Percentiles rank a stretch among this genome's conserved stretches.
phyloP scores from a whole-genome alignment of 768 basidiomycete genomes.

The Suillus fuscotomentosus region DNA sequence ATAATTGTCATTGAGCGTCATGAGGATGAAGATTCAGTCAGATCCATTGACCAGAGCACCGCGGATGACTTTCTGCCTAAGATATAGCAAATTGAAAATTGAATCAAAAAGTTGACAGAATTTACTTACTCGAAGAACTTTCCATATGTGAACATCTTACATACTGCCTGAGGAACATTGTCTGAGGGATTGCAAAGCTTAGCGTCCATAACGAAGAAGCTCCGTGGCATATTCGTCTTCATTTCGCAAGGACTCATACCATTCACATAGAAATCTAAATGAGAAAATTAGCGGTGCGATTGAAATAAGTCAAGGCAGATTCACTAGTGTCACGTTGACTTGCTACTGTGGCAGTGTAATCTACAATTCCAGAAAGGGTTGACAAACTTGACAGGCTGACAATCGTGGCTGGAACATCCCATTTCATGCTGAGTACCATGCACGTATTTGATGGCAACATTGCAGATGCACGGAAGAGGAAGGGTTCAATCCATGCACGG shows the following conservation, averaged over 20 bases:
- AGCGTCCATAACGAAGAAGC: background rate
- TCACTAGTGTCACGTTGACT: background rate
- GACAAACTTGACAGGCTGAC: background rate
- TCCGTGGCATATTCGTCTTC: background rate
- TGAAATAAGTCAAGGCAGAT: background rate
- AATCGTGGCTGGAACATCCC: background rate
- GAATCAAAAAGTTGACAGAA: background rate
- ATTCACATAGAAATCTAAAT: background rate
- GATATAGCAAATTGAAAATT: background rate
- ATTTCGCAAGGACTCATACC: no score
- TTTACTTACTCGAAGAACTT: background rate
- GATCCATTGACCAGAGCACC: background rate
- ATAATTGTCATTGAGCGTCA: background rate
- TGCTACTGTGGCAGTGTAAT: background rate
- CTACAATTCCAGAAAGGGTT: background rate
- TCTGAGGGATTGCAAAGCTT: background rate
- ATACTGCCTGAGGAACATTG: background rate
- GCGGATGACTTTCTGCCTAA: background rate
- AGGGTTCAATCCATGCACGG: background rate
- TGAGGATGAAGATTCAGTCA: background rate
- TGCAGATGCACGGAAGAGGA: background rate
- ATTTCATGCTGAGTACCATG: background rate
- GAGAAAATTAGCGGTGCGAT: background rate
- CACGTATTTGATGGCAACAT: background rate
- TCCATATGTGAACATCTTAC: background rate